These are phyloP conservation scores for Suillus spraguei DNA, from an alignment of 768 basidiomycete genomes.

Conservation along the genomic window DNA sequence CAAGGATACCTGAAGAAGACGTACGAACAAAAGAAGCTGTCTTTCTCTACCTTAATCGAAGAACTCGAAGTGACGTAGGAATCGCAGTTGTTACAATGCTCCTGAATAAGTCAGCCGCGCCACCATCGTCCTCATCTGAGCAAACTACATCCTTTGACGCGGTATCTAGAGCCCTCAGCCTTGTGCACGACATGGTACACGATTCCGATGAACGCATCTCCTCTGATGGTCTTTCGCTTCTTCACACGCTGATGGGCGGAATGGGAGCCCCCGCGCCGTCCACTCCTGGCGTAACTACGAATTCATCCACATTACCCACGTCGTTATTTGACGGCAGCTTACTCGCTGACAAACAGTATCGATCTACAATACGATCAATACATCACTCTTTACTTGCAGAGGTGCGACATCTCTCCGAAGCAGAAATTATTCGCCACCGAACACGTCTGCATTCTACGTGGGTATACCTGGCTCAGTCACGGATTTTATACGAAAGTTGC, in stretches of 20 bases:
- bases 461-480: conserved; percentile 28
- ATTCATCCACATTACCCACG: conserved; percentile 20
- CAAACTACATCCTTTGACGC: conserved; percentile 21
- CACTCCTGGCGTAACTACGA: neutral
- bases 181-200: conserved; percentile 42
- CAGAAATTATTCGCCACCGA: conserved; percentile 40
- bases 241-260: conserved; percentile 37
- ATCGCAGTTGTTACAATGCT: conserved; percentile 42
- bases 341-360: conserved; percentile 29
- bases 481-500: conserved; percentile 18
- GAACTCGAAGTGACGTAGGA: conserved; percentile 47
- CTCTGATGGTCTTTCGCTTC: conserved; percentile 36
- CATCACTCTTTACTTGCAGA: conserved; percentile 23
- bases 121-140: conserved; percentile 1
- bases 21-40: conserved; percentile 36
- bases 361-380: conserved; percentile 29
- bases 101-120: conserved; percentile 25
- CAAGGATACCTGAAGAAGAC: conserved; percentile 38
- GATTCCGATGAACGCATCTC: conserved; percentile 27
- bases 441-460: conserved; percentile 38
- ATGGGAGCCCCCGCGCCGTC: conserved; percentile 15
- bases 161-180: conserved; percentile 37
- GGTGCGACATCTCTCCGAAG: conserved; percentile 38
- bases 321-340: conserved; percentile 50
- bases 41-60: conserved; percentile 48